phyloP scores from a whole-genome alignment of 208 protist genomes.

The Acanthamoeba lenticulata region DNA sequence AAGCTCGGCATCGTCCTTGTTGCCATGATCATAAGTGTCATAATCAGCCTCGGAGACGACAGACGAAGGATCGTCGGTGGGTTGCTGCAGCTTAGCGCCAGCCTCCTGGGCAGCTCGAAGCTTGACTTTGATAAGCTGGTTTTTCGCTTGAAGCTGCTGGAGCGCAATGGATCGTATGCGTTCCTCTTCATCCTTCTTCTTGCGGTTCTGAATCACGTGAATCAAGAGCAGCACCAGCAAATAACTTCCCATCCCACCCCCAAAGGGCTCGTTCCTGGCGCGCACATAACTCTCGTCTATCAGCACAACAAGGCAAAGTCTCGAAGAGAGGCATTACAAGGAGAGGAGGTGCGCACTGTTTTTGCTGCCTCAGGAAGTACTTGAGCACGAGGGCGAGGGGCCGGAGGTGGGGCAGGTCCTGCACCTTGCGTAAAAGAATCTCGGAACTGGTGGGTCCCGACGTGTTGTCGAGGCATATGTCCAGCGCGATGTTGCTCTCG shows the following conservation, averaged over 20 bases:
- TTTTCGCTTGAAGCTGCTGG: neutral
- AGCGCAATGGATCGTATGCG: neutral
- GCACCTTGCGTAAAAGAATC: neutral
- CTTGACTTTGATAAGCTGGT: neutral
- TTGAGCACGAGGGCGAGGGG: slow-evolving; percentile 7
- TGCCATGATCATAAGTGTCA: too few relatives aligned
- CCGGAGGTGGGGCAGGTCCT: neutral
- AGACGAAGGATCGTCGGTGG: neutral
- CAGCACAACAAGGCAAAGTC: neutral
- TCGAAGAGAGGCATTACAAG: neutral
- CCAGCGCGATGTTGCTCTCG: neutral
- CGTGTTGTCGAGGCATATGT: slow-evolving; percentile 31
- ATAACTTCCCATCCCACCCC: slow-evolving; percentile 27
- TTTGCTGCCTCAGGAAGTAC: slow-evolving; percentile 31
- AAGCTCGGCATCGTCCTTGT: neutral
- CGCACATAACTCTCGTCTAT: neutral
- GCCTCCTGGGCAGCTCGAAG: neutral
- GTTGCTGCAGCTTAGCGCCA: neutral
- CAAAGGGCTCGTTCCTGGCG: neutral
- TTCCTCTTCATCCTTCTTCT: neutral
- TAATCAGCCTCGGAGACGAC: too few relatives aligned
- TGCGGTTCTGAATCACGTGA: neutral
- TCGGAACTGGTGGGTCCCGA: neutral
- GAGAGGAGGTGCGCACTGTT: neutral
- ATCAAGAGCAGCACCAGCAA: slow-evolving; percentile 50